Evolutionary conservation across 1,139 yeast species (phyloP), one percentile per base, ranked within the genome.

Genomic region (Debaryomyces robertsiae): DNA sequence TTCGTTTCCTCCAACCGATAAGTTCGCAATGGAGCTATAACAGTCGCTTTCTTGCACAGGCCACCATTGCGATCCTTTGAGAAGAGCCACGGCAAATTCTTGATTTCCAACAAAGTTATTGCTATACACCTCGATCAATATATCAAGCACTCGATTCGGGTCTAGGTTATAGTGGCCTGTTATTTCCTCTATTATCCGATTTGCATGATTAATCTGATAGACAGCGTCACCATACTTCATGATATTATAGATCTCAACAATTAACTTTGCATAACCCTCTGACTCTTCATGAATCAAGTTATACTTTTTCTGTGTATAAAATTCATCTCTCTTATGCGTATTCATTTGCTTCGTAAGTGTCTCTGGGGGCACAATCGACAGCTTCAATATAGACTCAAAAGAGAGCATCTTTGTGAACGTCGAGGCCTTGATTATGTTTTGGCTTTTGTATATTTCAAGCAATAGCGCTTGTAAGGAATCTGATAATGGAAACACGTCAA

Each of bases 81-180:
- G 62, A 16, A 87, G 66, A 1, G 60, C 56, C 0, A 86, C 37
- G 16, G 79, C 66, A 46, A 82, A 75, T 9, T 62, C 54, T 42
- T 73, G 68, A 32, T 78, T 69, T 1, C 69, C 61, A 0, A 73
- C 69, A 9, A 84, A 50, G 43, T 70, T 67, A 39, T 67, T 65
- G 2, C 75, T 54, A 23, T 73, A 73, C 2, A 84, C 57, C 39
- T 79, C 82, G 34, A 87, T 55, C 5, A 84, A 49, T 1, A 84
- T 49, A 49, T 87, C 88, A 43, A 91, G 70, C 24, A 81, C 79
- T 43, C 91, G 73, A 43, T 79, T 77, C 1, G 95, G 87, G 53
- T 93, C 97, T 40, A 93, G 70, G 38, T 76, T 77, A 58, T 81
- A 91, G 57, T 83, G 87, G 1, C 96, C 97, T 40, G 85, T 82